Conservation (phyloP, 2,329 filamentous ascomycete genomes). For the Colletotrichum musae region DNA sequence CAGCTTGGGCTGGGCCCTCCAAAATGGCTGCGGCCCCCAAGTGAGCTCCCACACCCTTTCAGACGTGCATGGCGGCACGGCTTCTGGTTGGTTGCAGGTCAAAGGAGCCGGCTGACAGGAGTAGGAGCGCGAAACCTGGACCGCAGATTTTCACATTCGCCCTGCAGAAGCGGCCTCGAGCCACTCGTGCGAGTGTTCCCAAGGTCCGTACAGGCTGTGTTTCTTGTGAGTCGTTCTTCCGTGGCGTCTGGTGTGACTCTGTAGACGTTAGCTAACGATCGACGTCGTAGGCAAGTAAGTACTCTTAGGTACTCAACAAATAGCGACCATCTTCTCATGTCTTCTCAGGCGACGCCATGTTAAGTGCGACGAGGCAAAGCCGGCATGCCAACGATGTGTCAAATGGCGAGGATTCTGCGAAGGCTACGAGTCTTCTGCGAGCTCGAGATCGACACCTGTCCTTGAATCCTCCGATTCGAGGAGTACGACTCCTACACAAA, state of each 20-base stretch:
- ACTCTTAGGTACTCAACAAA: background rate
- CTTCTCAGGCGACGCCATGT: constrained; percentile 50
- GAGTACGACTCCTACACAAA: background rate
- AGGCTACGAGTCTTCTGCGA: constrained; percentile 45
- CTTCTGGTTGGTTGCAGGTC: constrained; percentile 4
- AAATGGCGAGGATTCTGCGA: constrained; percentile 54
- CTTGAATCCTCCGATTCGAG: background rate
- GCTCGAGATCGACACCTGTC: background rate
- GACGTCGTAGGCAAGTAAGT: constrained; percentile 47
- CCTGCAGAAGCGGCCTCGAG: constrained; percentile 48
- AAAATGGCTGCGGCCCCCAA: constrained; percentile 15
- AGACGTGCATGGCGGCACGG: constrained; percentile 3
- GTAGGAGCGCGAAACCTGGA: constrained; percentile 13
- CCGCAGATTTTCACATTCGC: constrained; percentile 46
- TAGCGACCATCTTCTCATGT: constrained; percentile 14
- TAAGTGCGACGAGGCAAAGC: constrained; percentile 55
- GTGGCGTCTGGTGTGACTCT: background rate
- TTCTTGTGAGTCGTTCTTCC: constrained; percentile 48
- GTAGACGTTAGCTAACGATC: constrained; percentile 2
- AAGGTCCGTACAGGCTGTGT: constrained; percentile 51
- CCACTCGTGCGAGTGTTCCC: constrained; percentile 49
- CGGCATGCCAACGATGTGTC: constrained; percentile 51
- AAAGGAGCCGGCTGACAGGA: constrained; percentile 12
- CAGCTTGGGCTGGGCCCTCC: constrained; percentile 14
- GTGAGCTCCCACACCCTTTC: constrained; percentile 16